Percentiles rank a stretch among this genome's conserved stretches.
Conservation (phyloP, 2,329 filamentous ascomycete species). For the Penicillium sp. region DNA sequence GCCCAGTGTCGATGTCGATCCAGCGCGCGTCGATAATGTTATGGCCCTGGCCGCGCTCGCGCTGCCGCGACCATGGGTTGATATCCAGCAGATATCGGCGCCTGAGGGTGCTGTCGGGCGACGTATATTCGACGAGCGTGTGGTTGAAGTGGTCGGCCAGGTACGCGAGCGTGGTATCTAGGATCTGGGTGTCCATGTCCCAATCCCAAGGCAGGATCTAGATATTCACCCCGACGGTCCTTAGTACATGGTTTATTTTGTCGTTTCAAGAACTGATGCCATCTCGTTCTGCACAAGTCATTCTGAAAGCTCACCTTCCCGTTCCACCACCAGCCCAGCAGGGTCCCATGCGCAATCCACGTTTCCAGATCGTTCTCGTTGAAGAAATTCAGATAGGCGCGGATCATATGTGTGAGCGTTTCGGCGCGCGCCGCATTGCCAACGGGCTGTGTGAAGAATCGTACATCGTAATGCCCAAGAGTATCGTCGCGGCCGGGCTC, state of each 20-base stretch:
- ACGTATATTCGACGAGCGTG: constrained; percentile 54
- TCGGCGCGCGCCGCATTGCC: constrained; percentile 64
- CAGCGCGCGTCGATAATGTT: constrained; percentile 84
- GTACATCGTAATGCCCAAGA: constrained; percentile 69
- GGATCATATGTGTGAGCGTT: constrained; percentile 66
- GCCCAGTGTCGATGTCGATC: constrained; percentile 72
- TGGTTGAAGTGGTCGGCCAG: constrained; percentile 66
- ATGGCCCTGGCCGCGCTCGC: constrained; percentile 62
- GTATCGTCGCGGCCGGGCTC: constrained; percentile 61
- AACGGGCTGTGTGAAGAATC: constrained; percentile 65
- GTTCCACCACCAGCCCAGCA: constrained; percentile 91
- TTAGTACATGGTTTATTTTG: constrained; percentile 1
- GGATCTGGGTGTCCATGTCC: constrained; percentile 79
- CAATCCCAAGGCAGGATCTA: constrained; percentile 78
- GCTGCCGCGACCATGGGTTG: constrained; percentile 66
- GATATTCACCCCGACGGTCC: background rate
- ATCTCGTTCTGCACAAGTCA: no score
- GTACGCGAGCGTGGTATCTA: constrained; percentile 62
- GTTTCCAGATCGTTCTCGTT: constrained; percentile 66
- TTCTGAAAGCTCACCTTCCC: constrained; percentile 46
- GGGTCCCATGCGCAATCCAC: constrained; percentile 81
- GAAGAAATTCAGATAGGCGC: constrained; percentile 69
- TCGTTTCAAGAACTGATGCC: no score
- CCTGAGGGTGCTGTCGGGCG: constrained; percentile 41
- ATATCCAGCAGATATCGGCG: constrained; percentile 70